Base-by-base conservation (phyloP, 805 yeast genomes). In the Sungouiozyma ichnusensis region DNA sequence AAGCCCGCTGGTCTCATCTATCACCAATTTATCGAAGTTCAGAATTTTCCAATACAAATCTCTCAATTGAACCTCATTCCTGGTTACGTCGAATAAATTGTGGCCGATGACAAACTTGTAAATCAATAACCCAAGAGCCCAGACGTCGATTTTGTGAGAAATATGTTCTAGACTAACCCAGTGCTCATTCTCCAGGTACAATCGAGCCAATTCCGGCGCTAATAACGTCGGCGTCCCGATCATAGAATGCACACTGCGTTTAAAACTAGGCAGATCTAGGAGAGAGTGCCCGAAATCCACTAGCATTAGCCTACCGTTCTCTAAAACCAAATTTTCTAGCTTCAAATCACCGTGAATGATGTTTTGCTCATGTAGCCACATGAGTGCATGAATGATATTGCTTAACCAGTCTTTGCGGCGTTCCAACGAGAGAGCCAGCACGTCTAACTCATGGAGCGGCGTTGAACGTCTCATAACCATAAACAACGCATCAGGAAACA, bases 121-220 rank as follows among this genome's bases (percentile, higher is more conserved):
- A 69, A 90, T 71, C 82, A 90, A 87, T 45, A 90, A 81, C 45
- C 98, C 98, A 49, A 85, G 77, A 6, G 97, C 88, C 98, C 98
- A 90, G 46, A 86, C 76, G 61, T 90, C 98, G 38, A 86, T 95
- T 60, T 86, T 95, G 57, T 77, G 86, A 39, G 92, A 77, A 14
- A 63, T 88, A 95, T 13, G 95, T 95, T 17, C 75, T 71, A 40
- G 68, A 72, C 54, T 84, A 83, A 20, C 92, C 90, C 19, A 85
- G n/a, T 35, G 34, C 19, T 81, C 49, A 87, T 72, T 29, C 14
- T 29, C 31, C 33, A 18, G 17, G n/a, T 38, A 38, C 15, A 15
- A 33, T 33, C 36, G 37, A 19, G 42, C 39, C 3, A 90, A 94
- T 66, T 90, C 98, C 3, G 98, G 97, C 1, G 97, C 96, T 57